phyloP scores from a whole-genome alignment of 1,139 yeast species.

The Lodderomyces beijingensis region DNA sequence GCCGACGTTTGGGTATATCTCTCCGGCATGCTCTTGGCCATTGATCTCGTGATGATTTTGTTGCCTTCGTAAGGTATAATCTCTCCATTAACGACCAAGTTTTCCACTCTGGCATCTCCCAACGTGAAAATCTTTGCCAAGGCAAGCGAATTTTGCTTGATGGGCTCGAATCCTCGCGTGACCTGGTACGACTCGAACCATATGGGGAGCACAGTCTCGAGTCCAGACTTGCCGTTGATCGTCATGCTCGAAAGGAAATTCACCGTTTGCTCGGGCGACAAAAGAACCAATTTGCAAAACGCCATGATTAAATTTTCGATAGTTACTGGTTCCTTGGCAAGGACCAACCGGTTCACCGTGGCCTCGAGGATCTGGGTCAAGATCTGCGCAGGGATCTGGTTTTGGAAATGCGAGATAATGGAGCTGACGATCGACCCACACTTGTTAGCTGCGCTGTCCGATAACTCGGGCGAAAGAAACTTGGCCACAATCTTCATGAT shows the following conservation, averaged over 20 bases:
- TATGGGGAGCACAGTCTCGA: slow-evolving; percentile 40
- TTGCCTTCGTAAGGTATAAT: slow-evolving; percentile 58
- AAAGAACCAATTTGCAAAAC: slow-evolving; percentile 64
- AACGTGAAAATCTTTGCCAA: slow-evolving; percentile 60
- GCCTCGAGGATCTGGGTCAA: slow-evolving; percentile 65
- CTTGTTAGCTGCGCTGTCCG: slow-evolving; percentile 77
- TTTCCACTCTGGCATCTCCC: slow-evolving; percentile 49
- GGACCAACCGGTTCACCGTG: slow-evolving; percentile 59
- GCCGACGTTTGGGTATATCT: slow-evolving; percentile 64
- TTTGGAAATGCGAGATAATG: slow-evolving; percentile 56
- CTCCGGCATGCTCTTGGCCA: slow-evolving; percentile 66
- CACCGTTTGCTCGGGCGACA: slow-evolving; percentile 58
- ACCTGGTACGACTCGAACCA: slow-evolving; percentile 85
- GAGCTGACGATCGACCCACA: slow-evolving; percentile 68
- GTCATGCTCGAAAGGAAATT: slow-evolving; percentile 40
- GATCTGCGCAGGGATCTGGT: slow-evolving; percentile 44
- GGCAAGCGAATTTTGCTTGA: slow-evolving; percentile 68
- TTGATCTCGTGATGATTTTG: slow-evolving; percentile 77
- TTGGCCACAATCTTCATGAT: slow-evolving; percentile 62
- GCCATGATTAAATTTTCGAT: slow-evolving; percentile 75
- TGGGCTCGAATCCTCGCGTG: slow-evolving; percentile 72
- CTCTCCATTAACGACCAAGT: slow-evolving; percentile 71
- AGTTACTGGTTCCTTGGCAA: slow-evolving; percentile 67
- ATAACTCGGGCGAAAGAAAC: slow-evolving; percentile 64
- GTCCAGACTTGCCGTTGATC: slow-evolving; percentile 16